Percentiles rank a stretch among this genome's conserved stretches.
Evolutionary conservation across 202 grass and related monocot genomes (phyloP).

Genomic region (Digitaria exilis): DNA sequence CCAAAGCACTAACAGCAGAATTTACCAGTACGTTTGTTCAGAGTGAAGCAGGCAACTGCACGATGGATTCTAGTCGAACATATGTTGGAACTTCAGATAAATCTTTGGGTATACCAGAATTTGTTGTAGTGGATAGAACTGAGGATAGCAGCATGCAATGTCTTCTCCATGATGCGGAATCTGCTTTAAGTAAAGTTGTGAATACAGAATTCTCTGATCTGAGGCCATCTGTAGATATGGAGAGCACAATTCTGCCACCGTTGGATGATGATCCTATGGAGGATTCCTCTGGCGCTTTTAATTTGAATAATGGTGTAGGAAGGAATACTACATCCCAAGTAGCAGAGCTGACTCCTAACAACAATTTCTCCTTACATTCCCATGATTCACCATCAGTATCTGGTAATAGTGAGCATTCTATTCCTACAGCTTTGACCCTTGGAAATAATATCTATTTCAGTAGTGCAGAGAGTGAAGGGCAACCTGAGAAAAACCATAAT

Average conservation of each 20-base stretch:
- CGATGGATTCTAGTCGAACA: slow-evolving; percentile 10
- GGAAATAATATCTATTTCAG: slow-evolving; percentile 50
- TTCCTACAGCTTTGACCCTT: slow-evolving; percentile 52
- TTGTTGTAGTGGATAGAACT: slow-evolving; percentile 16
- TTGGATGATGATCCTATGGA: slow-evolving; percentile 33
- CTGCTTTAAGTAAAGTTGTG: slow-evolving; percentile 23
- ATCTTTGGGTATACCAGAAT: neutral
- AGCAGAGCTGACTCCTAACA: slow-evolving; percentile 32
- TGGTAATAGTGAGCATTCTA: slow-evolving; percentile 49
- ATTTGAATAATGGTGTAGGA: slow-evolving; percentile 40
- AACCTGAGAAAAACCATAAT: slow-evolving; percentile 36
- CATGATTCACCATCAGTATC: slow-evolving; percentile 38
- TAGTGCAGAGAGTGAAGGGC: slow-evolving; percentile 35
- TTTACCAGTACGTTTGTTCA: slow-evolving; percentile 13
- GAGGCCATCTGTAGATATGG: slow-evolving; percentile 40
- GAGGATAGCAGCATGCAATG: slow-evolving; percentile 15
- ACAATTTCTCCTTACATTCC: slow-evolving; percentile 42
- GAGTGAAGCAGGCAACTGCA: slow-evolving; percentile 12
- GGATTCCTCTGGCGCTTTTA: slow-evolving; percentile 32
- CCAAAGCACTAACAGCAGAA: slow-evolving; percentile 21
- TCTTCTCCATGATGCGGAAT: neutral
- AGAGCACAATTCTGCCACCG: neutral
- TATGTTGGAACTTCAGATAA: slow-evolving; percentile 1
- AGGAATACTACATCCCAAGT: slow-evolving; percentile 22
- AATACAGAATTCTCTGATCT: slow-evolving; percentile 22